These are phyloP conservation scores for Penicillium egyptiacum DNA, from an alignment of 495 filamentous ascomycete genomes.

Conservation along the genomic window DNA sequence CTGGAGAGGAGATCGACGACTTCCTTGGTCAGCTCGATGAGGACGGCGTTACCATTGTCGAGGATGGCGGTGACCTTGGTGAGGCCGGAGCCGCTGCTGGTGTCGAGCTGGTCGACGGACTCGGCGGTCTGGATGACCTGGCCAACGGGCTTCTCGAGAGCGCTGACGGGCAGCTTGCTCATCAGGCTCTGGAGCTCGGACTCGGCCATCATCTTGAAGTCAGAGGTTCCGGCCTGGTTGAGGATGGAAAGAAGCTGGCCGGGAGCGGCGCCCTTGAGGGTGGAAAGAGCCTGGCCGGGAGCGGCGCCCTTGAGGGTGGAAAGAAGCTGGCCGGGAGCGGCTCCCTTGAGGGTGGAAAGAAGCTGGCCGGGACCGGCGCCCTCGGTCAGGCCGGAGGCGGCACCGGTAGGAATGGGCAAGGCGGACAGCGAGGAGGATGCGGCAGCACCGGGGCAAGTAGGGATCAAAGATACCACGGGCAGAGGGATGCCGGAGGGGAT, in stretches of 20 bases:
- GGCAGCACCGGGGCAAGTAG: conserved; percentile 11
- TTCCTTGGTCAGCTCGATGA: conserved; percentile 23
- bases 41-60: conserved; percentile 22
- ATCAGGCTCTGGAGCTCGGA: conserved; percentile 20
- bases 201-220: conserved; percentile 22
- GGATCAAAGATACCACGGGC: conserved; percentile 13
- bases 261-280: conserved; percentile 13
- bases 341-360: conserved; percentile 20
- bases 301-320: conserved; percentile 20
- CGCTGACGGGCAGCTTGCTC: conserved; percentile 17
- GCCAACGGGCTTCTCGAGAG: conserved; percentile 19
- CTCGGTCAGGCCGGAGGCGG: not conserved
- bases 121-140: conserved; percentile 20
- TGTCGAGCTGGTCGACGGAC: conserved; percentile 16
- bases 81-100: conserved; percentile 4
- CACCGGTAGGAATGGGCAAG: conserved; percentile 10
- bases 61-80: conserved; percentile 12
- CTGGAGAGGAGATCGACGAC: conserved; percentile 16
- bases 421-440: conserved; percentile 4
- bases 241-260: conserved; percentile 22
- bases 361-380: conserved; percentile 7
- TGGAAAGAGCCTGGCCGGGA: conserved; percentile 16
- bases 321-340: conserved; percentile 12
- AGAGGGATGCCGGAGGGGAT: conserved; percentile 15
- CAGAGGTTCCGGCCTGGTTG: conserved; percentile 16